Conservation (phyloP, 352 stramenopile genomes). For the Pythium rishiriense region DNA sequence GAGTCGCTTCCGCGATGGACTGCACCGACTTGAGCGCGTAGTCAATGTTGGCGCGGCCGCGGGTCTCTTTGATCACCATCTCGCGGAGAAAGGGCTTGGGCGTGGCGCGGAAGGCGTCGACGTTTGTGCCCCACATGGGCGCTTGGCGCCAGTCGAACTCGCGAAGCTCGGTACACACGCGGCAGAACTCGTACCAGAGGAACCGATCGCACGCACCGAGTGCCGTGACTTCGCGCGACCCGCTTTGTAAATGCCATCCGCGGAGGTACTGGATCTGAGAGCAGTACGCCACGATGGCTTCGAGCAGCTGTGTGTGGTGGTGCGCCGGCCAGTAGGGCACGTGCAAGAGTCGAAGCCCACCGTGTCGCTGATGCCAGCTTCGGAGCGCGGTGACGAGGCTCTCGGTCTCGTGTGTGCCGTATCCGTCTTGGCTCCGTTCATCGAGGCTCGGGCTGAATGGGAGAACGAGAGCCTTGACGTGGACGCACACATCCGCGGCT, state of each 20-base stretch:
- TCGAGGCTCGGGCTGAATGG: not conserved
- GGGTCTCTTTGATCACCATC: slow-evolving; percentile 9
- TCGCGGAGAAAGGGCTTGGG: not conserved
- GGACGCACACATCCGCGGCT: not conserved
- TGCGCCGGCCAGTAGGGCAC: slow-evolving; percentile 10
- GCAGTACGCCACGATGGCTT: slow-evolving; percentile 5
- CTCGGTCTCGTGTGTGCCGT: not conserved
- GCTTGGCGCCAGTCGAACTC: slow-evolving; percentile 15
- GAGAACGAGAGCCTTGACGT: slow-evolving; percentile 10
- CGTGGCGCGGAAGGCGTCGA: not conserved
- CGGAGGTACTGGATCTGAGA: slow-evolving; percentile 6
- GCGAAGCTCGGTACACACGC: slow-evolving; percentile 7
- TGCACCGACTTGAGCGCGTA: not conserved
- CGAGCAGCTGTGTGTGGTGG: not conserved
- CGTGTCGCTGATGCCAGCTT: slow-evolving; percentile 4
- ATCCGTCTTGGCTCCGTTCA: not conserved
- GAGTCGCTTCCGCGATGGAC: not conserved
- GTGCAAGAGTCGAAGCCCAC: slow-evolving; percentile 13
- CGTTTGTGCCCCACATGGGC: not conserved
- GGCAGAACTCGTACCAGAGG: slow-evolving; percentile 13
- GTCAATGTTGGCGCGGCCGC: slow-evolving; percentile 6
- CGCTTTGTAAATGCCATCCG: not conserved
- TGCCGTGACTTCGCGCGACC: not conserved
- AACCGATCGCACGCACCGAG: not conserved
- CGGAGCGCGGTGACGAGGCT: not conserved